Evolutionary conservation across 2,329 filamentous ascomycete species (phyloP).

Genomic region (Verticillium dahliae): DNA sequence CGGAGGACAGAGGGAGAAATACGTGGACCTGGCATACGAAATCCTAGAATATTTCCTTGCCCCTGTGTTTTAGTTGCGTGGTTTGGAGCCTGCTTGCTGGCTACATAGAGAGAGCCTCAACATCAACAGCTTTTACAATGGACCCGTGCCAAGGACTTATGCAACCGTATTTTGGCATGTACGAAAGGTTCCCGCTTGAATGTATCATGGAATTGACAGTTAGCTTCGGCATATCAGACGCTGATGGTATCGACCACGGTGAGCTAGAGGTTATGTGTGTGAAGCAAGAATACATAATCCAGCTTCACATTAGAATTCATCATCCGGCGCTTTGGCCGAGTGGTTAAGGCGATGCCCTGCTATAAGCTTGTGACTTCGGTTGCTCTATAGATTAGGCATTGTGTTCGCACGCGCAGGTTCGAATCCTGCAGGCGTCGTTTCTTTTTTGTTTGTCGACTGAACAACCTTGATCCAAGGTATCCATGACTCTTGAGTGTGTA

Average conservation of each 20-base stretch:
- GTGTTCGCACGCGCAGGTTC: not conserved
- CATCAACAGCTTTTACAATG: too few relatives aligned
- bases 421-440: not conserved
- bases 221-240: too few relatives aligned
- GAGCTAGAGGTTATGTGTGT: too few relatives aligned
- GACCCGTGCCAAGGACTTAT: too few relatives aligned
- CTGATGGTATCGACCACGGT: too few relatives aligned
- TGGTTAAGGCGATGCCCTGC: not conserved
- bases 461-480: too few relatives aligned
- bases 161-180: too few relatives aligned
- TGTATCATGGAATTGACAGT: too few relatives aligned
- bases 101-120: not conserved
- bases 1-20: slow-evolving; percentile 20
- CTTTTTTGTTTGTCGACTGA: not conserved
- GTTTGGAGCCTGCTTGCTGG: not conserved
- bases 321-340: not conserved
- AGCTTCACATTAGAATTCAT: not conserved
- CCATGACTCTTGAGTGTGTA: too few relatives aligned
- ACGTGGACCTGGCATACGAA: slow-evolving; percentile 44
- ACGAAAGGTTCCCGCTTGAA: too few relatives aligned
- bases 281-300: not conserved
- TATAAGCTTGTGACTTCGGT: not conserved
- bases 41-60: slow-evolving; percentile 47
- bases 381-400: not conserved
- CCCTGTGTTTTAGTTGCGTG: slow-evolving; percentile 34